Base-by-base conservation (phyloP, 352 stramenopile species). In the Globisporangium lucens region DNA sequence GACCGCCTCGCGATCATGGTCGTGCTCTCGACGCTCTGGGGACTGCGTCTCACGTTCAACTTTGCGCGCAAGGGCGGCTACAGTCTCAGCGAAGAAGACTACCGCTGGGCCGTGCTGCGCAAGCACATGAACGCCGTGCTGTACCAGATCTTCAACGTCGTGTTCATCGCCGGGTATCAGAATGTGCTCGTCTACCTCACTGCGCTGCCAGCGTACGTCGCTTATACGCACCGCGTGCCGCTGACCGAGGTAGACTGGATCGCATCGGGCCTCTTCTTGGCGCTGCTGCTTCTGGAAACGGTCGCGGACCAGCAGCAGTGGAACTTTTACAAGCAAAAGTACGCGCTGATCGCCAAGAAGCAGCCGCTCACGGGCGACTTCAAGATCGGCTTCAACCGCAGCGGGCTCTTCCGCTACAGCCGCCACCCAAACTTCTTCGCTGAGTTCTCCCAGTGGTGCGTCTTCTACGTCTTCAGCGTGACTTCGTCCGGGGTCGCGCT, bases 381-480 rank as follows among this genome's bases (percentile, higher is more conserved):
- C 80, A 82, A 84, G 62, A 72, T 72, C 27, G 89, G 89, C 8
- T 95, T 91, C 77, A 94, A 90, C 75, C 82, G 82, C 67, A 94
- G 85, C 38, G 91, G 93, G 20, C 75, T 98, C 3, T 98, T 97
- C 74, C 75, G 82, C 24, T 96, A 97, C 73, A 93, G 93, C 49
- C 89, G 93, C 49, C 96, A 98, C 74, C 92, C 94, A n/a, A 98
- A 98, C 65, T 98, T 98, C 76, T 95, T 96, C 43, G 86, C 78
- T 9, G 94, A 98, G 69, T 91, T 97, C 70, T 75, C 66, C 13
- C 73, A 97, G 53, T 98, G 94, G 94, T 96, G 94, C 67, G 82
- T 80, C 4, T 97, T 94, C 71, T 98, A 97, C 69, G 66, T 96
- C 7, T 98, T 98, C 72, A 89, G 85, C 41, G 71, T 97, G n/a